Base-by-base conservation (phyloP, 139 green algal genomes). In the Haematococcus lacustris region DNA sequence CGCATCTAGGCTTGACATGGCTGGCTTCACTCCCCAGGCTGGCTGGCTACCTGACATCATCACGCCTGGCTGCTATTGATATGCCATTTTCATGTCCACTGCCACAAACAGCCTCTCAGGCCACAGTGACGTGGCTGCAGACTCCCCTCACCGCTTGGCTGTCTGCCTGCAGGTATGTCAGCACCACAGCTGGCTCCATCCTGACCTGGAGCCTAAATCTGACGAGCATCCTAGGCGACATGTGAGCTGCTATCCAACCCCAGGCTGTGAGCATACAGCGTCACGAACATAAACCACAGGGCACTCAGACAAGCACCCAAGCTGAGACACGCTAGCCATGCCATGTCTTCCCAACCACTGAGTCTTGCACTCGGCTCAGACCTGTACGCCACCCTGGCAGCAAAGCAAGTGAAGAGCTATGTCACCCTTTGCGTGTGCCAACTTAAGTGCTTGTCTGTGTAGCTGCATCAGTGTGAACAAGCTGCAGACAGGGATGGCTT, bases 161-260 rank as follows among this genome's bases (percentile, higher is more conserved):
- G 17, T 66, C 59, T 66, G 59, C 26, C n/a, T 35, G 59, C 61
- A 67, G 61, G 32, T 73, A 65, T 64, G 67, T 73, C 5, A 39
- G 35, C 32, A 67, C 28, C 51, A 68, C 70, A 4, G 35, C 70
- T 30, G 70, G 51, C n/a, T 68, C 70, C 3, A 25, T 33, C 3
- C 38, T 75, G 51, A 9, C 61, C 34, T 47, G 68, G 3, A n/a
- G 59, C 4, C 51, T 75, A 3, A 25, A 59, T 32, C 5, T 68
- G 35, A 28, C 28, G 2, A 28, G 28, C 2, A 50, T 65, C 17
- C 47, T 65, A 6, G 68, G 50, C 3, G 53, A 9, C 53, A 64
- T 34, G 53, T n/a, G n/a, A n/a, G n/a, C n/a, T n/a, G n/a, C n/a
- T n/a, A n/a, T n/a, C n/a, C n/a, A 26, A 64, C 53, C 30, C 9